Conservation (phyloP, 805 yeast species). For the Grigorovia yakushimaensis region DNA sequence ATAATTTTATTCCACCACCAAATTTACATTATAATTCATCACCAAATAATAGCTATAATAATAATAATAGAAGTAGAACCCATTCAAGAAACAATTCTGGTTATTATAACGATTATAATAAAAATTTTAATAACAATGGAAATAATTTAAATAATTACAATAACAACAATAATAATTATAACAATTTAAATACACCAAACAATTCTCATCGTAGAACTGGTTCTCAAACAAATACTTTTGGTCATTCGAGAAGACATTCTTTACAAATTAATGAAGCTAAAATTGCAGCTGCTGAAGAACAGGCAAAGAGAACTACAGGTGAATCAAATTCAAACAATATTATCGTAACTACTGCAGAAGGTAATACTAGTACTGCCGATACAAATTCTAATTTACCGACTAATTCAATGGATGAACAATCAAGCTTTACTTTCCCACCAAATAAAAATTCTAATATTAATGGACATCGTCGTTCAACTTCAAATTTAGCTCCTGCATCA, state of each 20-base stretch:
- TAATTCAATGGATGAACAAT: slow-evolving; percentile 8
- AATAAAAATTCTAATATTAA: slow-evolving; percentile 13
- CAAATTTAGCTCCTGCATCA: slow-evolving; percentile 35
- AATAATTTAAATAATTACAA: too few species aligned
- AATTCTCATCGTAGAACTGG: slow-evolving; percentile 41
- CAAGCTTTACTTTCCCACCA: slow-evolving; percentile 26
- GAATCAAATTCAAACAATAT: slow-evolving; percentile 5
- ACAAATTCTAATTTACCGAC: neutral
- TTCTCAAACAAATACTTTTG: slow-evolving; percentile 39
- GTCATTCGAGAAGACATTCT: slow-evolving; percentile 88
- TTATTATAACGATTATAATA: slow-evolving; percentile 16
- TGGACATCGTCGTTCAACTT: slow-evolving; percentile 14
- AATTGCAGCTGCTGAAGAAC: slow-evolving; percentile 90
- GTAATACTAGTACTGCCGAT: slow-evolving; percentile 2
- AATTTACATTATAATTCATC: slow-evolving; percentile 22
- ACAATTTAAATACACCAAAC: slow-evolving; percentile 6
- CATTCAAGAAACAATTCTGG: slow-evolving; percentile 31
- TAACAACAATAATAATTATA: slow-evolving; percentile 9
- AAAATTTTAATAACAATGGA: slow-evolving; percentile 1
- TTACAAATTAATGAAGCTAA: slow-evolving; percentile 87
- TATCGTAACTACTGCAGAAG: slow-evolving; percentile 12
- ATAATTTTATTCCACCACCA: slow-evolving; percentile 12
- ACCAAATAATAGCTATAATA: slow-evolving; percentile 4
- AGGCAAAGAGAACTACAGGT: slow-evolving; percentile 48
- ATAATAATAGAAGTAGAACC: slow-evolving; percentile 22